phyloP scores from a whole-genome alignment of 2,329 filamentous ascomycete genomes.

The Penicillium expansum region DNA sequence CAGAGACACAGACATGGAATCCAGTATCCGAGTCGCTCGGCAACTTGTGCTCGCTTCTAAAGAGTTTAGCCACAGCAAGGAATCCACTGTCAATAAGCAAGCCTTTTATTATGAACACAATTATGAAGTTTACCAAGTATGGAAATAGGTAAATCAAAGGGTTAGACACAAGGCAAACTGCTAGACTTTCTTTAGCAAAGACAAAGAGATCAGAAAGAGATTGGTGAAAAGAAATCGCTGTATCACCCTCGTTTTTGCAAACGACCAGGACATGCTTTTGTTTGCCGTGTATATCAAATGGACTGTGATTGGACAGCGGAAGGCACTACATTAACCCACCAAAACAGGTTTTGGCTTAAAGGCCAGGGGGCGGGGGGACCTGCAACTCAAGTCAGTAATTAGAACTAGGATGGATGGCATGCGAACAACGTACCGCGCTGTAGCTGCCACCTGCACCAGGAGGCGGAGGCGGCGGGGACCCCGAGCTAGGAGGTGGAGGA shows the following conservation, averaged over 20 bases:
- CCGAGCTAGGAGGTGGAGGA: slow-evolving; percentile 62
- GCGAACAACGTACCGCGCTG: slow-evolving; percentile 56
- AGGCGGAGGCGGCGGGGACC: slow-evolving; percentile 59
- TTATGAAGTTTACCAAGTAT: slow-evolving; percentile 1
- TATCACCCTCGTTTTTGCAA: slow-evolving; percentile 15
- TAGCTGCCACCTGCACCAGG: slow-evolving; percentile 45
- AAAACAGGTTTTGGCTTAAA: slow-evolving; percentile 30
- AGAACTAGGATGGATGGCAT: background rate
- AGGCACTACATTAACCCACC: background rate
- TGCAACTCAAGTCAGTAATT: slow-evolving; percentile 20
- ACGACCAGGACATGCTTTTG: slow-evolving; percentile 10
- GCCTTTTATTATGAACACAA: slow-evolving; percentile 7
- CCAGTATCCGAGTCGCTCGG: background rate
- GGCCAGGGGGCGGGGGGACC: slow-evolving; percentile 54
- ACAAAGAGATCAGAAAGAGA: slow-evolving; percentile 7
- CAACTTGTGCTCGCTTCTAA: background rate
- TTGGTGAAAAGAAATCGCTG: slow-evolving; percentile 12
- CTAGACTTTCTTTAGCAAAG: slow-evolving; percentile 14
- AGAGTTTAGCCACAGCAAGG: background rate
- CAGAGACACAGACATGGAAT: background rate
- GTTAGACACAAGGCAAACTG: slow-evolving; percentile 3
- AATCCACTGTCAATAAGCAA: slow-evolving; percentile 1
- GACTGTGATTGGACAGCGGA: background rate
- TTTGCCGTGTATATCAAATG: background rate
- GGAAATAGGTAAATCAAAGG: background rate